Base-by-base conservation (phyloP, 163 green algal species). In the Prototheca cutis region DNA sequence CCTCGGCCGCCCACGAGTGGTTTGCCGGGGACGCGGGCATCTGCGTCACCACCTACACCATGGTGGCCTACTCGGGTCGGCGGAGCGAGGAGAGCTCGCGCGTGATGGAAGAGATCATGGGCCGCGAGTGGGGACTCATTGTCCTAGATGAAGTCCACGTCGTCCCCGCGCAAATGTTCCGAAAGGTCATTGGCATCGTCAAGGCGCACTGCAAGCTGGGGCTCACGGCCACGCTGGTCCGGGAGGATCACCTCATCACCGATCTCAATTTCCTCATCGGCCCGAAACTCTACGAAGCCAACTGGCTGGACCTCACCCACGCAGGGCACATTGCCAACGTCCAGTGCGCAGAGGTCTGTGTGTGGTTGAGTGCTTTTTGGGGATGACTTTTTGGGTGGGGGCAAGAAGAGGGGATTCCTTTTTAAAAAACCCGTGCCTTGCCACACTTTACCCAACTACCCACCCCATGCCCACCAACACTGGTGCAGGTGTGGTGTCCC, bases 181-280 rank as follows among this genome's bases (percentile, higher is more conserved):
- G 90, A 15, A 71, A 86, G 71, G 89, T 96, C 24, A 89, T 98
- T 36, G 81, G 81, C 67, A 94, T 94, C 56, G 85, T 90, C 48
- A 95, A 96, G 75, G 76, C 80, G 10, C 92, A 99, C 82, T 94
- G 82, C 84, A 99, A 99, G 81, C 82, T 99, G 53, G 92, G 92
- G 13, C 73, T 98, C 55, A 98, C 91, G 2, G 90, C 93, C 30
- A 99, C 93, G 2, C 79, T 99, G 53, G 90, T 99, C 31, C 79
- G 93, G 3, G 93, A 99, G 80, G 93, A 99, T 70, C 81, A 93
- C 60, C 81, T 82, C 30, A 98, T 99, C 64, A 72, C 71, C 0
- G 90, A 99, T 74, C 87, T 99, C 47, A 97, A 98, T 77, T 99
- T 98, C 73, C 82, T 99, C 15, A 99, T 99, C 52, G 91, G 92